These are phyloP conservation scores for Penicillium pancosmium DNA, from an alignment of 495 filamentous ascomycete genomes.

Conservation along the genomic window DNA sequence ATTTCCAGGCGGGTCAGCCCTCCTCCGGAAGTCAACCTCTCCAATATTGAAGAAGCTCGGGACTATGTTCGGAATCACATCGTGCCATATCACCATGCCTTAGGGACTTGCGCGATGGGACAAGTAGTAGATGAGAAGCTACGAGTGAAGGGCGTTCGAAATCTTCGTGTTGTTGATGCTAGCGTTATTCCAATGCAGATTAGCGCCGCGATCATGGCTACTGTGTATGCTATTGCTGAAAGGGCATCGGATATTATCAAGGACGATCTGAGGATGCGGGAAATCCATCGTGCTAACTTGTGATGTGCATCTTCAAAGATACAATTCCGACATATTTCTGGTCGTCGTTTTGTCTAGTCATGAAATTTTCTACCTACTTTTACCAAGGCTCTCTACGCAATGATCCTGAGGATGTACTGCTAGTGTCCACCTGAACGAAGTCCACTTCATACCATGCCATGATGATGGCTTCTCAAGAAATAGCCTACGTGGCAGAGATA, in stretches of 20 bases:
- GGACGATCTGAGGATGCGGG: not conserved
- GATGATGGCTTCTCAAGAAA: not conserved
- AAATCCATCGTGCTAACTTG: not conserved
- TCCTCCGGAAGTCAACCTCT: constrained; percentile 1
- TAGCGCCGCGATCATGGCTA: constrained; percentile 10
- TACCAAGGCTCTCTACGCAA: too few relatives aligned
- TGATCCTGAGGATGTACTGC: too few relatives aligned
- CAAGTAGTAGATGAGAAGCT: constrained; percentile 43
- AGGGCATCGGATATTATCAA: constrained; percentile 11
- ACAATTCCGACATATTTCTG: not conserved
- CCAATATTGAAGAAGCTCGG: not conserved
- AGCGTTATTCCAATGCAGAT: constrained; percentile 10
- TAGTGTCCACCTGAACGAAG: too few relatives aligned
- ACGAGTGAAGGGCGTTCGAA: constrained; percentile 5
- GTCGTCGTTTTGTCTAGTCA: not conserved
- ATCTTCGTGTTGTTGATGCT: constrained; percentile 9
- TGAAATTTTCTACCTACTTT: not conserved
- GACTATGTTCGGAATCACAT: constrained; percentile 12
- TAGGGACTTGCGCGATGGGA: constrained; percentile 56
- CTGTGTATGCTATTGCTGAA: constrained; percentile 9
- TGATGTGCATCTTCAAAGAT: not conserved
- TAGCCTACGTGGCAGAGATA: not conserved
- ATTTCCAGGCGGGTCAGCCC: constrained; percentile 9
- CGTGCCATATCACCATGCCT: constrained; percentile 15
- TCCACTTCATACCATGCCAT: not conserved